Evolutionary conservation across 2,329 filamentous ascomycete genomes (phyloP).

Genomic region (Calonectria pauciramosa): DNA sequence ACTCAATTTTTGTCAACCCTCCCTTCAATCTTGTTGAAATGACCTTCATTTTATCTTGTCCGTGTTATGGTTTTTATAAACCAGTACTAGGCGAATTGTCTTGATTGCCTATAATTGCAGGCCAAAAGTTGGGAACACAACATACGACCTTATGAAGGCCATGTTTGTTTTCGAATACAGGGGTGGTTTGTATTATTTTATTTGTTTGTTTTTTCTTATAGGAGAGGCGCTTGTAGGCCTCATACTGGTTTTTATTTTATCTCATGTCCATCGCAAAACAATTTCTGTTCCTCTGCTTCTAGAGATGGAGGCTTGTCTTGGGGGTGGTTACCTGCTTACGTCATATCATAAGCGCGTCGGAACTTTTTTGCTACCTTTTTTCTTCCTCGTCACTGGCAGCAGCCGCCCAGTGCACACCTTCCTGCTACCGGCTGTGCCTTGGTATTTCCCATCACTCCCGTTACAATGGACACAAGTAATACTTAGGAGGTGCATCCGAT

Average conservation of each 20-base stretch:
- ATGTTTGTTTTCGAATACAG: too few relatives aligned
- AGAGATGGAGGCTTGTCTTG: background rate
- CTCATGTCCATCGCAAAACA: too few relatives aligned
- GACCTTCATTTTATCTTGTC: background rate
- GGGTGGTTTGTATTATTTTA: too few relatives aligned
- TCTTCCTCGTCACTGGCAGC: background rate
- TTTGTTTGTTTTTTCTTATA: too few relatives aligned
- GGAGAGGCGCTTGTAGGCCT: too few relatives aligned
- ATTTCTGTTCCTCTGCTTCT: too few relatives aligned
- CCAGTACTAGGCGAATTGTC: background rate
- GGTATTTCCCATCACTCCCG: background rate
- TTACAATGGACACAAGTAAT: constrained; percentile 1
- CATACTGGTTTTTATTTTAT: too few relatives aligned
- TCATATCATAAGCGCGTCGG: constrained; percentile 23
- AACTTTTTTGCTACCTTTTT: background rate
- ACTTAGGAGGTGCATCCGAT: constrained; percentile 1
- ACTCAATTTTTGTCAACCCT: constrained; percentile 14
- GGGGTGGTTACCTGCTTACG: constrained; percentile 19
- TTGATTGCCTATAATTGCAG: background rate
- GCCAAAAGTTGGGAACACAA: too few relatives aligned
- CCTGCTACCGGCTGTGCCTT: background rate
- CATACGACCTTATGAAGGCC: too few relatives aligned
- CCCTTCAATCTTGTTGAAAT: background rate
- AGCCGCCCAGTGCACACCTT: background rate
- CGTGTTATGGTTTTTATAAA: background rate